A percentile compares a stretch with the other conserved stretches of the same genome.
Conservation (phyloP, 257 asterid species). For the Scutellaria galericulata region DNA sequence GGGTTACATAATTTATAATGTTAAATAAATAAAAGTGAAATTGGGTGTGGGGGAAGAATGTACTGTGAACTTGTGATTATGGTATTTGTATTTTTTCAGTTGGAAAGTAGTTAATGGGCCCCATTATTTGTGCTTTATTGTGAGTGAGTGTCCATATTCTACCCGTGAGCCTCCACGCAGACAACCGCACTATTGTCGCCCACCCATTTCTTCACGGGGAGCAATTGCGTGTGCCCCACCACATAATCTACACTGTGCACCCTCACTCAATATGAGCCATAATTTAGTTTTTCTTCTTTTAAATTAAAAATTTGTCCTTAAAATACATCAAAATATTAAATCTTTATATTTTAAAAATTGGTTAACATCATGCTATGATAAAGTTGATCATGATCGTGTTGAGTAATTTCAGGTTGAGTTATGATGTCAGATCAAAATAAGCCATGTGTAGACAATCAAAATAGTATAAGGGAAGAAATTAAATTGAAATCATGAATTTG, state of each 20-base stretch:
- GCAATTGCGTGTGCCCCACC: constrained; percentile 38
- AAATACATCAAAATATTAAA: too few species aligned
- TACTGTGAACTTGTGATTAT: constrained; percentile 39
- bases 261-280: not conserved
- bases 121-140: constrained; percentile 10
- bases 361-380: too few species aligned
- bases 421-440: too few species aligned
- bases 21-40: not conserved
- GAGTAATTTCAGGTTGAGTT: too few species aligned
- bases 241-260: not conserved
- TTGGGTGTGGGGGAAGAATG: not conserved
- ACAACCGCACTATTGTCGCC: constrained; percentile 58
- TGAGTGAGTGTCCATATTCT: constrained; percentile 22
- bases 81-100: constrained; percentile 35
- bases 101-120: constrained; percentile 47
- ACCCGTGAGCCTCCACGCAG: constrained; percentile 51
- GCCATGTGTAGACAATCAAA: too few species aligned
- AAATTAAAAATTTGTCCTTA: too few species aligned
- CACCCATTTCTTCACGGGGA: constrained; percentile 67
- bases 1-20: too few species aligned
- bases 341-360: too few species aligned
- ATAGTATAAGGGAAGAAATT: too few species aligned
- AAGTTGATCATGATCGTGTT: too few species aligned
- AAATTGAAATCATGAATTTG: too few species aligned
- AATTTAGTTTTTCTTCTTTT: not conserved